Percentiles rank a stretch among this genome's conserved stretches.
Evolutionary conservation across 352 stramenopile genomes (phyloP).

Genomic region (Pythium dissotocum): DNA sequence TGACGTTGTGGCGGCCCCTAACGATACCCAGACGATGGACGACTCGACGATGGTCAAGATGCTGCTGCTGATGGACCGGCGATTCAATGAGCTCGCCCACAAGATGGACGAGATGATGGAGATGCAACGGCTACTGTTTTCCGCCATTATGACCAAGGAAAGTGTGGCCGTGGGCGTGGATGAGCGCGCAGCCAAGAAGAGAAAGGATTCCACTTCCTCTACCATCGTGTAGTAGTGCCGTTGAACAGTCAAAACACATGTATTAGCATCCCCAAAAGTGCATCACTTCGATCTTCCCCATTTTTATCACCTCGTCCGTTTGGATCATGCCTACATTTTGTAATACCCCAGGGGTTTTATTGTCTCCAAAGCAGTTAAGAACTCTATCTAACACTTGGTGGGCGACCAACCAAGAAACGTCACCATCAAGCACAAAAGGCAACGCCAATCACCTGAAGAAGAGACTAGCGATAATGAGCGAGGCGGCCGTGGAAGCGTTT

Average conservation of each 20-base stretch:
- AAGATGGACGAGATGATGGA: conserved; percentile 82
- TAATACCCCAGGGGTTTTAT: not conserved
- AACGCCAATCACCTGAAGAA: conserved; percentile 17
- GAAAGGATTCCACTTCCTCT: conserved; percentile 26
- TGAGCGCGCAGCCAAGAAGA: conserved; percentile 30
- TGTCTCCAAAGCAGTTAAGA: not conserved
- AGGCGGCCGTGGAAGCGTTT: conserved; percentile 64
- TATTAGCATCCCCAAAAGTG: not conserved
- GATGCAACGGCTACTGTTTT: conserved; percentile 66
- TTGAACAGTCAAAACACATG: not conserved
- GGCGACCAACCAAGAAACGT: conserved; percentile 28
- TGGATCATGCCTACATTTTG: not conserved
- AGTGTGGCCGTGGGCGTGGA: conserved; percentile 9
- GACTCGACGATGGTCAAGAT: conserved; percentile 42
- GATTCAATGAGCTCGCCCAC: conserved; percentile 69
- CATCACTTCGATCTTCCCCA: not conserved
- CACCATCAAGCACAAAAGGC: conserved; percentile 5
- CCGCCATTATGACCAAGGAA: conserved; percentile 51
- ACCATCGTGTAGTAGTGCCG: conserved; percentile 21
- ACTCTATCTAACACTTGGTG: conserved; percentile 13
- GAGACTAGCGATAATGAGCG: conserved; percentile 39
- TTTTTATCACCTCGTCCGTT: not conserved
- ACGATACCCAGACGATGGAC: conserved; percentile 13
- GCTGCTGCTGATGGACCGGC: conserved; percentile 64
- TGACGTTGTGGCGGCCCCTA: conserved; percentile 4